These are phyloP conservation scores for Cryomyces antarcticus DNA, from an alignment of 495 filamentous ascomycete genomes.

Conservation along the genomic window DNA sequence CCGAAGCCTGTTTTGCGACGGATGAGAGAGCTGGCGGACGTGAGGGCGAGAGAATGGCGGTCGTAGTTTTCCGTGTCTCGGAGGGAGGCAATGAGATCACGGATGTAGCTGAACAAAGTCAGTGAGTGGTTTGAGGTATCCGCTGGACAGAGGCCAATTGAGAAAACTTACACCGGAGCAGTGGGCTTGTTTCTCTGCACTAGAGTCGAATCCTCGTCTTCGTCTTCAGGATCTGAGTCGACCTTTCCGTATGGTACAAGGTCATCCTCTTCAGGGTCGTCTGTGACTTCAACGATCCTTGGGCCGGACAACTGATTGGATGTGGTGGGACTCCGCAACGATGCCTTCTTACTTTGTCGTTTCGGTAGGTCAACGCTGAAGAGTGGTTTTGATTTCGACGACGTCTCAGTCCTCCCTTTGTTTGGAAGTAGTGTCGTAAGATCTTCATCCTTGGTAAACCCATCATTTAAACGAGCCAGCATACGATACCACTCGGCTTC, in stretches of 20 bases:
- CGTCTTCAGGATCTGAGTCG: constrained; percentile 80
- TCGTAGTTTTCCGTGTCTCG: constrained; percentile 70
- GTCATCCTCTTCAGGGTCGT: constrained; percentile 45
- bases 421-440: constrained; percentile 11
- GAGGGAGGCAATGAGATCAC: constrained; percentile 62
- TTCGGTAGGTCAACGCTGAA: too few relatives aligned
- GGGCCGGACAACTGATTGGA: constrained; percentile 18
- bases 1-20: constrained; percentile 76
- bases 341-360: too few relatives aligned
- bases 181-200: constrained; percentile 63
- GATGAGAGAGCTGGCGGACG: constrained; percentile 57
- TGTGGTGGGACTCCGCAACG: not conserved
- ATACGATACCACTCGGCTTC: constrained; percentile 64
- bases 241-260: constrained; percentile 72
- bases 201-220: constrained; percentile 77
- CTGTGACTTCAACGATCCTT: constrained; percentile 17
- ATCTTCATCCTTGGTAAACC: constrained; percentile 34
- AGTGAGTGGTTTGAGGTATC: too few relatives aligned
- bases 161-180: constrained; percentile 47
- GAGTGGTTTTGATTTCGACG: not conserved
- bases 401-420: not conserved
- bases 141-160: not conserved
- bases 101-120: constrained; percentile 41
- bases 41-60: constrained; percentile 57
- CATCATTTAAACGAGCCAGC: constrained; percentile 42